Evolutionary conservation across 768 basidiomycete species (phyloP), one percentile per base, ranked within the genome.

Genomic region (Phanerochaete carnosa): DNA sequence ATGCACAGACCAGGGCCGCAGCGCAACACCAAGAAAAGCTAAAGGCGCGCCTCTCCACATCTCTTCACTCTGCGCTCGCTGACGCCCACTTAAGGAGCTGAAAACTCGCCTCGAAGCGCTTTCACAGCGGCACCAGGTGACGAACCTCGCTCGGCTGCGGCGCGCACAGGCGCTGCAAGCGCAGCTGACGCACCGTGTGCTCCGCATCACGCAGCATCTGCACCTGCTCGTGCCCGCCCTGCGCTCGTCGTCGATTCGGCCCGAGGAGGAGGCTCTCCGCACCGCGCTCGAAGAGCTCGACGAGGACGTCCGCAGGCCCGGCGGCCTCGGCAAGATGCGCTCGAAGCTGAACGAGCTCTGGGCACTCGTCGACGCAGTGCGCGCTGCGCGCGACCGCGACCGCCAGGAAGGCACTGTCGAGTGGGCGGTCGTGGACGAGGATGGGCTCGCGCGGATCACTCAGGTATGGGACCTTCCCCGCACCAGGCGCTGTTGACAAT

Each of bases 381-480:
- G 82, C 56, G 81, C 81, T 8, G 80, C 83, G 28, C 75, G 80
- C 65, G 85, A 88, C 66, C 73, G 78, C 45, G 80, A 78, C 50
- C 72, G 76, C 61, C 79, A 80, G 62, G 80, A 78, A 16, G 79
- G 77, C 1, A 71, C 70, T 28, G 79, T 80, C 8, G 89, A 87
- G 66, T 93, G 91, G 91, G 82, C 85, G 0, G 90, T 94, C n/a
- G 89, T 90, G 2, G 93, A 95, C 69, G 90, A 92, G 67, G 90
- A 92, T 1, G 92, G 92, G 1, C 74, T 95, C 58, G 78, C 83
- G 50, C 86, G 90, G 70, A 85, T 95, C 58, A 78, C 86, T 3
- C 86, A 89, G 81, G 90, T 90, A 60, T 69, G 50, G 35, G 49
- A 62, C 45, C 46, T 35, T 5, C 29, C 53, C 22, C 55, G 57